Conservation (phyloP, 2,329 filamentous ascomycete species). For the Teratosphaeria viscida region DNA sequence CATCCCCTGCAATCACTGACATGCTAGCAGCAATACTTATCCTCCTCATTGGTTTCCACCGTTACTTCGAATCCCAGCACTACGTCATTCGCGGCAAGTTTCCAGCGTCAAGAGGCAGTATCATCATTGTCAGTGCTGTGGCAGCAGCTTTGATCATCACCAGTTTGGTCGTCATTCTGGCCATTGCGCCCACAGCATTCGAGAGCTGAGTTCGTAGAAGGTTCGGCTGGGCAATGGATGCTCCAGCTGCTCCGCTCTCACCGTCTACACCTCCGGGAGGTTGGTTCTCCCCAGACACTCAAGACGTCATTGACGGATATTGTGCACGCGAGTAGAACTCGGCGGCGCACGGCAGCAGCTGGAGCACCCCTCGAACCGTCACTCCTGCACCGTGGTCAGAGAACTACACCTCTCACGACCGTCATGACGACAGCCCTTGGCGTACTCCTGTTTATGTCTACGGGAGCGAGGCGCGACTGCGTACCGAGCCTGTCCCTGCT, state of each 20-base stretch:
- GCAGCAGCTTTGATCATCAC: slow-evolving; percentile 49
- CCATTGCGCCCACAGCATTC: slow-evolving; percentile 40
- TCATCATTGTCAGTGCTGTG: slow-evolving; percentile 57
- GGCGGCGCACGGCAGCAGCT: neutral
- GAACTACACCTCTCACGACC: neutral
- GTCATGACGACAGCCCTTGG: neutral
- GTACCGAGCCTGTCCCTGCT: neutral
- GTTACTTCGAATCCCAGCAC: slow-evolving; percentile 67
- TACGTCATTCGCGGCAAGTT: slow-evolving; percentile 76
- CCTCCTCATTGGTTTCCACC: slow-evolving; percentile 64
- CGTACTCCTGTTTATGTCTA: neutral
- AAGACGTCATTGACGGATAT: neutral
- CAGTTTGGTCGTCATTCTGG: slow-evolving; percentile 50
- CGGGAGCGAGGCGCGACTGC: neutral
- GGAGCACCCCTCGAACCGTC: neutral
- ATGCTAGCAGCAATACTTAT: slow-evolving; percentile 51
- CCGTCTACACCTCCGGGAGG: neutral
- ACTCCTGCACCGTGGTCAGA: neutral
- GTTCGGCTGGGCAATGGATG: neutral
- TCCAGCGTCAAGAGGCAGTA: slow-evolving; percentile 64
- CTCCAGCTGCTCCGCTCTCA: neutral
- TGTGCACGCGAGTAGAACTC: neutral
- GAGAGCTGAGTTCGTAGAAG: neutral
- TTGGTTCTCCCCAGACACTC: neutral
- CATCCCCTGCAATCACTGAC: neutral